phyloP scores from a whole-genome alignment of 164 flowering plant species.

The Akebia trifoliata region DNA sequence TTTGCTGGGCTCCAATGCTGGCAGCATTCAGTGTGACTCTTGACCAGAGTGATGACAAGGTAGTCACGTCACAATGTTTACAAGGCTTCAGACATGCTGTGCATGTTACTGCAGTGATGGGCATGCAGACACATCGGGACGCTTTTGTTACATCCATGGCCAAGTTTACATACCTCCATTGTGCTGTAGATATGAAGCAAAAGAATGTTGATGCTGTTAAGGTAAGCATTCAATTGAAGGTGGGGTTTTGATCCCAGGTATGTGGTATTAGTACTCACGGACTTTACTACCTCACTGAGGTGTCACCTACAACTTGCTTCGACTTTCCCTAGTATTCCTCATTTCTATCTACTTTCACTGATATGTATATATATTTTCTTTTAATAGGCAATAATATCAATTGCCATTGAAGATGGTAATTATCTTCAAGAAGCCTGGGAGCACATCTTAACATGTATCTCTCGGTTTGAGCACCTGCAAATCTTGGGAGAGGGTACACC shows the following conservation, averaged over 20 bases:
- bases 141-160: constrained; percentile 97
- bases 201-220: constrained; percentile 98
- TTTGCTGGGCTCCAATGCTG: constrained; percentile 98
- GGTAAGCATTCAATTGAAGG: constrained; percentile 38
- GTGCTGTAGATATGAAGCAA: constrained; percentile 99
- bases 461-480: constrained; percentile 94
- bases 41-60: constrained; percentile 95
- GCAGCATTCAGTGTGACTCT: constrained; percentile 97
- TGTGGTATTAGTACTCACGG: too few relatives aligned
- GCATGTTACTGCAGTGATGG: constrained; percentile 93
- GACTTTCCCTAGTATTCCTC: background rate
- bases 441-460: constrained; percentile 91
- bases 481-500: constrained; percentile 96
- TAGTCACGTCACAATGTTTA: constrained; percentile 72
- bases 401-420: constrained; percentile 97
- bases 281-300: too few relatives aligned
- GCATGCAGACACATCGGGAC: constrained; percentile 98
- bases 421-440: constrained; percentile 98
- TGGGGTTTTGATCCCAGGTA: too few relatives aligned
- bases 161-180: constrained; percentile 90
- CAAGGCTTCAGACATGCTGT: constrained; percentile 90
- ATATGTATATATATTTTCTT: background rate
- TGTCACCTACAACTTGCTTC: too few relatives aligned
- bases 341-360: background rate
- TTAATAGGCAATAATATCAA: constrained; percentile 83